These are phyloP conservation scores for Chlorella variabilis DNA, from an alignment of 163 green algal species.

Conservation along the genomic window DNA sequence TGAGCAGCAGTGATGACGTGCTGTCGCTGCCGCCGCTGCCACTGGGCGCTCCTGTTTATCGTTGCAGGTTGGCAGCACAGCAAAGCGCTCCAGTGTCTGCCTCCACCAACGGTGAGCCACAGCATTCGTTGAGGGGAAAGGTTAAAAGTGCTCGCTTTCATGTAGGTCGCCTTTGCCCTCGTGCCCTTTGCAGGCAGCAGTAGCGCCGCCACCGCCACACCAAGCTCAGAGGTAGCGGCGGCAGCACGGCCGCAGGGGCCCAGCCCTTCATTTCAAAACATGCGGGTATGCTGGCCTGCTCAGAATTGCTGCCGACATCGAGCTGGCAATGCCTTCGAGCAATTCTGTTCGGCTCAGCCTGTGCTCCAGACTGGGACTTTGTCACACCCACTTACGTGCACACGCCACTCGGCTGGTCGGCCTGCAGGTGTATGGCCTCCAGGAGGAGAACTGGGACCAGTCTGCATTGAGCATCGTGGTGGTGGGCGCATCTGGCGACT, in stretches of 20 bases:
- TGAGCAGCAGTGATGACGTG: no score
- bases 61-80: constrained; percentile 17
- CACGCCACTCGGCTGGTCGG: no score
- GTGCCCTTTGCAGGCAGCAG: not conserved
- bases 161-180: no score
- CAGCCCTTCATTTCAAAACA: not conserved
- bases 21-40: not conserved
- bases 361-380: no score
- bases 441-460: constrained; percentile 70
- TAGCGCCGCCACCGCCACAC: not conserved
- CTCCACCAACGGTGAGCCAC: constrained; percentile 12
- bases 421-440: constrained; percentile 52
- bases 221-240: not conserved
- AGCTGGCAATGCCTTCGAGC: no score
- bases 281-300: not conserved
- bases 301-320: no score
- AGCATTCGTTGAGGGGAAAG: no score
- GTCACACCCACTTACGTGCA: no score
- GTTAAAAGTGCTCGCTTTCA: no score
- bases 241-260: not conserved
- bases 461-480: constrained; percentile 79
- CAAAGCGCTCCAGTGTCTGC: not conserved
- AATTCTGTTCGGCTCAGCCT: no score
- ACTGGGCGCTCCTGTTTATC: not conserved
- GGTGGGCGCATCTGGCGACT: constrained; percentile 86